These are phyloP conservation scores for Yamadazyma pseudoaaseri DNA, from an alignment of 1,139 yeast genomes.

Conservation along the genomic window DNA sequence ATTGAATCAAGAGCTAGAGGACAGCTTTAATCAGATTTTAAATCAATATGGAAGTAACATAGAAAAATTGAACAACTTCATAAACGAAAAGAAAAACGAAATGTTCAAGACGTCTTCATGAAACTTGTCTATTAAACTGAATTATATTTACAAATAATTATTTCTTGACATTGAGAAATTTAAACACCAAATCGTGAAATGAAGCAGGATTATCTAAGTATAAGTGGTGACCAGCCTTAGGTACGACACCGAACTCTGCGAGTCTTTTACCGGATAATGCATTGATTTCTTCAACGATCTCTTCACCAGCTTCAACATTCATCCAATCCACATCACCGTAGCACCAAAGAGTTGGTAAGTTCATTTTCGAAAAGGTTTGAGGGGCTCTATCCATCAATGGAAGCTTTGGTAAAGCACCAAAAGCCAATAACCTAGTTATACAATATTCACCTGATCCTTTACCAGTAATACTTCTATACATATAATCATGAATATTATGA, in stretches of 20 bases:
- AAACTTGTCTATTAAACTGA: too few species aligned
- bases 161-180: constrained; percentile 30
- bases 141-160: too few species aligned
- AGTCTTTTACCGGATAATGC: constrained; percentile 20
- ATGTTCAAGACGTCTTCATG: too few species aligned
- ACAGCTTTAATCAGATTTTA: constrained; percentile 12
- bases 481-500: constrained; percentile 39
- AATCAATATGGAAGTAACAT: constrained; percentile 11
- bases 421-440: constrained; percentile 38
- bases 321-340: constrained; percentile 52
- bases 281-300: constrained; percentile 40
- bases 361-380: constrained; percentile 30
- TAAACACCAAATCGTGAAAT: constrained; percentile 35
- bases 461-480: constrained; percentile 39
- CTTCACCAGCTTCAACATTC: constrained; percentile 44
- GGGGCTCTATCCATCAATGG: constrained; percentile 48
- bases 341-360: constrained; percentile 45
- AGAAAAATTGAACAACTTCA: constrained; percentile 9
- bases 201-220: constrained; percentile 66
- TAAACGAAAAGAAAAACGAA: constrained; percentile 11
- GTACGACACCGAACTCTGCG: constrained; percentile 43
- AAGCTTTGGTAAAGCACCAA: constrained; percentile 41
- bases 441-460: constrained; percentile 49
- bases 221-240: constrained; percentile 73
- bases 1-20: constrained; percentile 15